Evolutionary conservation across 805 yeast genomes (phyloP).

Genomic region (Barnettozyma californica): DNA sequence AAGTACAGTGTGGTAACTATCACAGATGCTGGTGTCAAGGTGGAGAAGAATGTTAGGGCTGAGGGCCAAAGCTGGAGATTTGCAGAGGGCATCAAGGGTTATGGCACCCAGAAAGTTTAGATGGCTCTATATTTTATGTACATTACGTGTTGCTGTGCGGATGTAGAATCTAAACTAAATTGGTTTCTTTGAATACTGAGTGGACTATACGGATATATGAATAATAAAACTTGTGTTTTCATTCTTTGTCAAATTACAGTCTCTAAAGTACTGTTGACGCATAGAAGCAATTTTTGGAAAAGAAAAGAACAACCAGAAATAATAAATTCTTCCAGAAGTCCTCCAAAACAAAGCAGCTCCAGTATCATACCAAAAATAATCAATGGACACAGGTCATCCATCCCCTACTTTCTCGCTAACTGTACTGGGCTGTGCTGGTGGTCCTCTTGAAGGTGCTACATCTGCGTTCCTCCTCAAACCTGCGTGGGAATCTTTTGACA

Average conservation of each 20-base stretch:
- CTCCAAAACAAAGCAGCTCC: not conserved
- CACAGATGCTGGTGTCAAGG: constrained; percentile 53
- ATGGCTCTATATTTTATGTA: not conserved
- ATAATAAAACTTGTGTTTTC: too few relatives aligned
- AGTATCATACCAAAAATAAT: too few relatives aligned
- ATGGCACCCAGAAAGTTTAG: constrained; percentile 64
- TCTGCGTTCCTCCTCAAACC: constrained; percentile 69
- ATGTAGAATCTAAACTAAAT: not conserved
- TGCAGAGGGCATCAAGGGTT: constrained; percentile 84
- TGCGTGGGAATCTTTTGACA: constrained; percentile 34
- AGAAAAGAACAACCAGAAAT: not conserved
- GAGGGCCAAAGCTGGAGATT: constrained; percentile 84
- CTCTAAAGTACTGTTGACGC: too few relatives aligned
- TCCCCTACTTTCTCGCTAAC: not conserved
- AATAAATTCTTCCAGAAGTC: not conserved
- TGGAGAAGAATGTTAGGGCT: constrained; percentile 63
- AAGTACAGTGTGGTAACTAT: constrained; percentile 77
- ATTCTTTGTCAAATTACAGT: too few relatives aligned
- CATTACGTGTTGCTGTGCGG: not conserved
- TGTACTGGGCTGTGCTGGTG: not conserved
- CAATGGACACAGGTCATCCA: not conserved
- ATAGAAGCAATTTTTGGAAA: not conserved
- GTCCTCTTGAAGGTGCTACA: constrained; percentile 46
- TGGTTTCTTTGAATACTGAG: not conserved
- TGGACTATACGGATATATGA: too few relatives aligned